phyloP scores from a whole-genome alignment of 2,329 filamentous ascomycete species.

The Chalaropsis ovoidea region DNA sequence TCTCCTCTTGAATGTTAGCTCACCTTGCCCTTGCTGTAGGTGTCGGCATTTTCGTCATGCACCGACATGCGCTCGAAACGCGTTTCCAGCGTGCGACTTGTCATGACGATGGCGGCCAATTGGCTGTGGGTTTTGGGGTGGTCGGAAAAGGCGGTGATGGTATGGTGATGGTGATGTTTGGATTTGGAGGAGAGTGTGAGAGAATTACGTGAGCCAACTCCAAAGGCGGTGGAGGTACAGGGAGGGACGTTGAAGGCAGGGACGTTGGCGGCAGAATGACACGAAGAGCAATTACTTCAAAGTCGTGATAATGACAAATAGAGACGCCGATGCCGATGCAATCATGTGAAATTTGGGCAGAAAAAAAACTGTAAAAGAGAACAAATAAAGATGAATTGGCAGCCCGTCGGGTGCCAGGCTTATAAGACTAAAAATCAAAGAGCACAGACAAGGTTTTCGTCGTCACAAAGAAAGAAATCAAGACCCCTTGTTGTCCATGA shows the following conservation, averaged over 20 bases:
- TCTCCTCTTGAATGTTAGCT: slow-evolving; percentile 23
- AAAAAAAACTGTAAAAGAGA: background rate
- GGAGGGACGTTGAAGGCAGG: background rate
- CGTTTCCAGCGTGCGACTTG: slow-evolving; percentile 68
- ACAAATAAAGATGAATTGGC: background rate
- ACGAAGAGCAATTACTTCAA: background rate
- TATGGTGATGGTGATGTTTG: background rate
- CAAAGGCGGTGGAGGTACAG: slow-evolving; percentile 12
- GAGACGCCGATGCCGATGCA: background rate
- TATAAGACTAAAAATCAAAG: background rate
- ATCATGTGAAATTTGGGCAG: background rate
- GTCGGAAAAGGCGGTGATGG: background rate
- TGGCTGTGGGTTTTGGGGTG: background rate
- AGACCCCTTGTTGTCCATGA: background rate
- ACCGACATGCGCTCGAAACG: slow-evolving; percentile 85
- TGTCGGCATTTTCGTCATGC: slow-evolving; percentile 69
- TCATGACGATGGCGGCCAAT: slow-evolving; percentile 39
- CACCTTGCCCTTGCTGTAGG: slow-evolving; percentile 71
- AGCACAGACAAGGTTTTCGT: slow-evolving; percentile 5
- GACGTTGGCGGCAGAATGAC: slow-evolving; percentile 2
- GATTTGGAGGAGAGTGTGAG: background rate
- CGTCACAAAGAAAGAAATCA: slow-evolving; percentile 2
- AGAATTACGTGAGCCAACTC: background rate
- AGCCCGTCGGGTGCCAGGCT: background rate
- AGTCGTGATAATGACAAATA: background rate